These are phyloP conservation scores for Calocybe cyanea DNA, from an alignment of 768 basidiomycete species.

Conservation along the genomic window DNA sequence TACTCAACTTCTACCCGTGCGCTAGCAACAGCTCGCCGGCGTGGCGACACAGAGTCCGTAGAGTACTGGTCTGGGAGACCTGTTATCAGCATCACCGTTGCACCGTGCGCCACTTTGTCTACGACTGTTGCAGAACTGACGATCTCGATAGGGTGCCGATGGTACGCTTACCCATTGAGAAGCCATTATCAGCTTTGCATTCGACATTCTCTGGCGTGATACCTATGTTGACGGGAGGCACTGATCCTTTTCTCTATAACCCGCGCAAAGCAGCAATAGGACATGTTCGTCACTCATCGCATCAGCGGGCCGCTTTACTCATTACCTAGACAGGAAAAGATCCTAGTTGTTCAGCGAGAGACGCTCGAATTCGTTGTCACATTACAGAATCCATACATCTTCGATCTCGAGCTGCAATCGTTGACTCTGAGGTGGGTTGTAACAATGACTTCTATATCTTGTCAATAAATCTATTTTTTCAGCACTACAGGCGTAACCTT, in stretches of 20 bases:
- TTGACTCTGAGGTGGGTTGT: constrained; percentile 68
- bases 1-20: constrained; percentile 72
- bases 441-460: background rate
- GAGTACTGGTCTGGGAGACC: constrained; percentile 89
- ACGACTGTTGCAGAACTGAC: constrained; percentile 9
- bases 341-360: constrained; percentile 79
- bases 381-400: constrained; percentile 88
- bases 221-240: constrained; percentile 53
- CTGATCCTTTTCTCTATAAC: constrained; percentile 90
- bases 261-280: constrained; percentile 61
- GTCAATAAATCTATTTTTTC: constrained; percentile 9
- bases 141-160: constrained; percentile 53
- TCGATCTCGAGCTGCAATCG: constrained; percentile 85
- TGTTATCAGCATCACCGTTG: constrained; percentile 72
- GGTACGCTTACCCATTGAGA: constrained; percentile 71
- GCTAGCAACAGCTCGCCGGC: constrained; percentile 65
- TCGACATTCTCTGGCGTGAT: constrained; percentile 33
- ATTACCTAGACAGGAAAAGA: constrained; percentile 40
- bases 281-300: constrained; percentile 42
- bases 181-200: constrained; percentile 54
- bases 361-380: constrained; percentile 76
- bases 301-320: background rate
- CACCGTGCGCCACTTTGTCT: constrained; percentile 50
- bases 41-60: constrained; percentile 67
- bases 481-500: constrained; percentile 84